Percentiles rank a stretch among this genome's conserved stretches.
phyloP scores from a whole-genome alignment of 148 eudicot genomes.

The Amaranthus palmeri region DNA sequence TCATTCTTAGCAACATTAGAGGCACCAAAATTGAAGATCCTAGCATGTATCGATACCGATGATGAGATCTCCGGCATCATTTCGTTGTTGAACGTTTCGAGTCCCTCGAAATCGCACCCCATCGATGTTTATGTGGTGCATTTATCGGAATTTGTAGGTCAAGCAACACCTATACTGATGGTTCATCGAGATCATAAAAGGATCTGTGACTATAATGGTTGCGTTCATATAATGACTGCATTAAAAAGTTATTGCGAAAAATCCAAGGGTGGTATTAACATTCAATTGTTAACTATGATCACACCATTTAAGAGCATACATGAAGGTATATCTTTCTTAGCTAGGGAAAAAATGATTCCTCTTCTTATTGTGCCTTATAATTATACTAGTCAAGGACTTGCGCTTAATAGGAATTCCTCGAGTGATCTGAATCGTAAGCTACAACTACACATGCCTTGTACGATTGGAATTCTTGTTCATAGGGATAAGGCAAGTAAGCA shows the following conservation, averaged over 20 bases:
- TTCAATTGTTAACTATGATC: conserved; percentile 28
- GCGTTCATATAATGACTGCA: conserved; percentile 19
- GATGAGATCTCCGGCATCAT: conserved; percentile 23
- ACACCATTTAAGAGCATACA: conserved; percentile 23
- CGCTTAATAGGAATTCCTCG: background rate
- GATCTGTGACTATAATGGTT: conserved; percentile 21
- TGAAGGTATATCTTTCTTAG: conserved; percentile 19
- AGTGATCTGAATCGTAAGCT: conserved; percentile 17
- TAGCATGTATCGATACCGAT: conserved; percentile 26
- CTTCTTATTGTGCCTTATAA: conserved; percentile 30
- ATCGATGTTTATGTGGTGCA: conserved; percentile 22
- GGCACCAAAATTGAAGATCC: conserved; percentile 18
- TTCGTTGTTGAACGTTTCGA: conserved; percentile 20
- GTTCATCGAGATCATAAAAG: conserved; percentile 17
- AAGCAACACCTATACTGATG: conserved; percentile 20
- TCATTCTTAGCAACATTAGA: background rate
- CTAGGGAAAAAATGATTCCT: conserved; percentile 21
- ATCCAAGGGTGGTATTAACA: background rate
- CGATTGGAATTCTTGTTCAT: conserved; percentile 24
- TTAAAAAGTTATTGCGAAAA: background rate
- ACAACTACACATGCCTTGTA: conserved; percentile 21
- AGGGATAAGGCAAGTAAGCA: conserved; percentile 14
- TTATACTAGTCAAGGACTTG: conserved; percentile 2
- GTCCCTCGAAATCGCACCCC: conserved; percentile 16
- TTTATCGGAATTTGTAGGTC: conserved; percentile 28